phyloP scores from a whole-genome alignment of 2,329 filamentous ascomycete genomes.

The Aspergillus udagawae region DNA sequence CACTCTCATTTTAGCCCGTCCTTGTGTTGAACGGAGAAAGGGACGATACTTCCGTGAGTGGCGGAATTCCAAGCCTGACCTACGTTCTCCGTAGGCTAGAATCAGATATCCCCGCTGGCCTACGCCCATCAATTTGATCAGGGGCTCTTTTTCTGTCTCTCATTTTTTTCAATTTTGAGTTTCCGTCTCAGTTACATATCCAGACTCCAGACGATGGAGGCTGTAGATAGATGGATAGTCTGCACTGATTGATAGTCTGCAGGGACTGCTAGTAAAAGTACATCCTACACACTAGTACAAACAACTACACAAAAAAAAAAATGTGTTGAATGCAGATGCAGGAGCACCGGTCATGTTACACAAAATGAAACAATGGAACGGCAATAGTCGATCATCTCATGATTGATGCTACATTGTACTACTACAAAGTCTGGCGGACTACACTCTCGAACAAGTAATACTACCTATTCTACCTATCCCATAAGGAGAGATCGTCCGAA shows the following conservation, averaged over 20 bases:
- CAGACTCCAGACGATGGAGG: background rate
- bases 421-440: background rate
- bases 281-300: background rate
- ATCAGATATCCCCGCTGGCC: background rate
- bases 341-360: background rate
- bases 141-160: background rate
- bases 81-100: background rate
- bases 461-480: background rate
- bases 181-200: background rate
- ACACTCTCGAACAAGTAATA: too few species aligned
- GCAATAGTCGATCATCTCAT: background rate
- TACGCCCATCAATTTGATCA: background rate
- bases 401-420: background rate
- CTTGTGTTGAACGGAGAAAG: conserved; percentile 2
- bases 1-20: background rate
- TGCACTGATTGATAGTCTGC: background rate
- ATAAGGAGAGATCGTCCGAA: background rate
- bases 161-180: background rate
- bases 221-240: background rate
- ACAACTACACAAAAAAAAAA: too few species aligned
- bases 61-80: conserved; percentile 1
- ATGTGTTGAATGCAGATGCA: background rate
- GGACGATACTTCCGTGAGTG: conserved; percentile 2
- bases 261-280: background rate
- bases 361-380: background rate